These are phyloP conservation scores for Wallacemonas collosoma DNA, from an alignment of 208 protist genomes.

Conservation along the genomic window DNA sequence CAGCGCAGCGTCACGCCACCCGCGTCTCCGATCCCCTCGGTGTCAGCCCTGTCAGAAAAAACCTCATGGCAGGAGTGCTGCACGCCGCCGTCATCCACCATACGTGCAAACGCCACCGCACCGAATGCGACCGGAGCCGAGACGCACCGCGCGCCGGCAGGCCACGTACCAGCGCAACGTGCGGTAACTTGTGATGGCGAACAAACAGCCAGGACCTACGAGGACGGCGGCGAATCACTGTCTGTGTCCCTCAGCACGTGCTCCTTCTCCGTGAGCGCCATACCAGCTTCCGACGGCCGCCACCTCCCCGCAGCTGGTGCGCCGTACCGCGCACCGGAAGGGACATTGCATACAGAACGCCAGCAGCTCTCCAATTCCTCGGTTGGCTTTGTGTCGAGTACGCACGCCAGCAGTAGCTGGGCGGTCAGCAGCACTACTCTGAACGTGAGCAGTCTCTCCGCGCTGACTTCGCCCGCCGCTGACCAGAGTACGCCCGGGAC, in stretches of 20 bases:
- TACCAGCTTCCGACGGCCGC: neutral
- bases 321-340: no score
- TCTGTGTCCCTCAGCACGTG: constrained; percentile 11
- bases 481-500: neutral
- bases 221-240: neutral
- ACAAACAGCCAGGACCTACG: neutral
- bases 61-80: constrained; percentile 4
- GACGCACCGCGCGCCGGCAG: neutral
- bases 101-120: neutral
- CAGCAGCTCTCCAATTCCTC: constrained; percentile 8
- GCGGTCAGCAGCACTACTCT: constrained; percentile 17
- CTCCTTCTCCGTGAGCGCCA: constrained; percentile 3
- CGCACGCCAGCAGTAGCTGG: constrained; percentile 5
- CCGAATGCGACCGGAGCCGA: neutral
- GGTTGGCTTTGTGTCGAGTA: neutral
- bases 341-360: neutral
- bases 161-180: neutral
- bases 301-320: neutral
- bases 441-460: constrained; percentile 32
- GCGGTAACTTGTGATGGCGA: neutral
- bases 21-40: neutral
- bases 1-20: neutral
- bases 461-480: neutral
- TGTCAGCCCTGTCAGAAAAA: constrained; percentile 1
- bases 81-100: neutral